Conservation (phyloP, 1,139 yeast species). For the Geotrichum carabidarum region DNA sequence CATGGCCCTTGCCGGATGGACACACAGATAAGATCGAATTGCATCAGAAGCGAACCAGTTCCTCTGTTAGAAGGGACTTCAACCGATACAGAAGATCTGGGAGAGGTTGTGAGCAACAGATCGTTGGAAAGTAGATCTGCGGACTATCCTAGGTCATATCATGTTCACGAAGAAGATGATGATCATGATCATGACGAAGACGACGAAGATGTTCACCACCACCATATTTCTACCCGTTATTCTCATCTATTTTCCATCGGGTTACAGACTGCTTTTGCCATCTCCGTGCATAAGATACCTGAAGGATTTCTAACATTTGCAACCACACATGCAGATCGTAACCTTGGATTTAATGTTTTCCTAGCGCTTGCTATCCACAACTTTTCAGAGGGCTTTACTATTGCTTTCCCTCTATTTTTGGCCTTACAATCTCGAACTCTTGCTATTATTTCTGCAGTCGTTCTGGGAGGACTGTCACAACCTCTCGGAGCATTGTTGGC, state of each 20-base stretch:
- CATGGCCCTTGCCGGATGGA: not conserved
- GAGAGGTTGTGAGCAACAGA: not conserved
- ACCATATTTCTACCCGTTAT: slow-evolving; percentile 70
- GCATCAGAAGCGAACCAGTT: not conserved
- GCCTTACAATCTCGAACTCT: slow-evolving; percentile 58
- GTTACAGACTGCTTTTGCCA: slow-evolving; percentile 81
- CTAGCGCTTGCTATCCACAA: slow-evolving; percentile 82
- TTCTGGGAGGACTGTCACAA: slow-evolving; percentile 79
- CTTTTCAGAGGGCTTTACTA: slow-evolving; percentile 91
- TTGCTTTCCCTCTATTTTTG: slow-evolving; percentile 83
- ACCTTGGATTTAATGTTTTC: slow-evolving; percentile 74
- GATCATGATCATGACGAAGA: slow-evolving; percentile 11
- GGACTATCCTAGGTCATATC: not conserved
- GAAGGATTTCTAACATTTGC: slow-evolving; percentile 89
- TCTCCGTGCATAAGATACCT: slow-evolving; percentile 85
- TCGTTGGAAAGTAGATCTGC: not conserved
- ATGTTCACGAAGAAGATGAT: slow-evolving; percentile 1
- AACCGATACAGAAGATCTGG: not conserved
- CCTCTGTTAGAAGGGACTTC: not conserved
- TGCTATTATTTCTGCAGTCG: slow-evolving; percentile 60
- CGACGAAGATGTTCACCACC: slow-evolving; percentile 54
- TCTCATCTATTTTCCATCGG: slow-evolving; percentile 80
- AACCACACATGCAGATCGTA: slow-evolving; percentile 67
- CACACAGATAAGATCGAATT: not conserved
- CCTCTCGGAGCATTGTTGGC: slow-evolving; percentile 86